Conservation (phyloP, 352 stramenopile genomes). For the Aphanomyces invadans region DNA sequence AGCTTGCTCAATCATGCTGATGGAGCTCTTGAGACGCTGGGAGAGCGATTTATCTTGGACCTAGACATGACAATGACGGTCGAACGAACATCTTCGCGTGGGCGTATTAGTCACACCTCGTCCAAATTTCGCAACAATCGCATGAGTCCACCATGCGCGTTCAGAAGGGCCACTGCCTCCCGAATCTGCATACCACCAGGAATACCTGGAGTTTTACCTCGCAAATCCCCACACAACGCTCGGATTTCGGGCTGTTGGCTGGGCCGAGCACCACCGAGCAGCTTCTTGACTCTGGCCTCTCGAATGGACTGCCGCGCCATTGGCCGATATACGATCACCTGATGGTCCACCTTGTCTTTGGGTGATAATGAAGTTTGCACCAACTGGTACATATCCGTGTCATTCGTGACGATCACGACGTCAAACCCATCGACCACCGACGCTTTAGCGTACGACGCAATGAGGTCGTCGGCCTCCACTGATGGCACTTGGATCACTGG, state of each 20-base stretch:
- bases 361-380: constrained; percentile 21
- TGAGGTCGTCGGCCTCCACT: constrained; percentile 59
- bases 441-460: constrained; percentile 50
- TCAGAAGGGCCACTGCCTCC: constrained; percentile 52
- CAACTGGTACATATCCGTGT: constrained; percentile 67
- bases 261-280: constrained; percentile 46
- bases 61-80: no score
- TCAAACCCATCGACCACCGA: constrained; percentile 38
- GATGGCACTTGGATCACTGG: constrained; percentile 46
- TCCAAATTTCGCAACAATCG: constrained; percentile 56
- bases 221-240: constrained; percentile 56
- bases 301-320: constrained; percentile 59
- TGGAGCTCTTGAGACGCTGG: constrained; percentile 60
- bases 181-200: constrained; percentile 43
- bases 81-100: not conserved
- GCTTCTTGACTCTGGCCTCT: constrained; percentile 43
- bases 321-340: constrained; percentile 67
- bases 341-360: not conserved
- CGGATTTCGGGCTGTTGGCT: constrained; percentile 51
- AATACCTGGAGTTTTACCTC: constrained; percentile 58
- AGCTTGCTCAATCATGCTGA: constrained; percentile 70
- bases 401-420: constrained; percentile 58
- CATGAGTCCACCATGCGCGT: constrained; percentile 46
- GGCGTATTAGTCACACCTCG: constrained; percentile 26
- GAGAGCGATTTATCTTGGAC: constrained; percentile 36